Base-by-base conservation (phyloP, 1,284 basidiomycete species). In the Coniferiporia weirii region DNA sequence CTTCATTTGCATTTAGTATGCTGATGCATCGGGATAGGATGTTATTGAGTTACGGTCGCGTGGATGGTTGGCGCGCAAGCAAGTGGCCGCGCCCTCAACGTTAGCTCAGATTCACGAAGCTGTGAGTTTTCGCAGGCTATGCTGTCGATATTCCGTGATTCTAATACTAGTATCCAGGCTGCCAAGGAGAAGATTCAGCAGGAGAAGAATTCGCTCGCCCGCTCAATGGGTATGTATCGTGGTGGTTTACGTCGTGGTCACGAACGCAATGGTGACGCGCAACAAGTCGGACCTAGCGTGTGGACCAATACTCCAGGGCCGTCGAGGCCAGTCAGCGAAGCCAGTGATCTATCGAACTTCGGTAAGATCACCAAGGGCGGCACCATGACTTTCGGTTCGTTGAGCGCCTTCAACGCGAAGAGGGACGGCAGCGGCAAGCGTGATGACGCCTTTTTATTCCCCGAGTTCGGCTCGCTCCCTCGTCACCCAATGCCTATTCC, bases 231-330 rank as follows among this genome's bases (percentile, higher is more conserved):
- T 62, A 83, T 89, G 73, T 87, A 85, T 2, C 83, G 89, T 51
- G 85, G 90, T 51, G 92, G 93, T 46, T 97, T 95, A 59, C 84
- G 92, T 58, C 86, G 93, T 54, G 95, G 95, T n/a, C 86, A 83
- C 58, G 84, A 89, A 15, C 85, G 92, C 53, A 80, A 79, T 52
- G 80, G 83, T 27, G 70, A 72, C 5, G 27, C 27, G 5, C 62
- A 73, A 67, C 75, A 80, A 64, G 71, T 75, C 52, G 79, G 80
- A 44, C 78, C 85, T 52, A 93, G 97, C 64, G 94, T 95, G 43
- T 98, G 95, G 94, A 83, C 89, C 34, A 86, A 90, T n/a, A 84
- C 87, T 61, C 64, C 76, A 15, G 78, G 79, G 63, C 73, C 82
- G 55, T 74, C 84, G 62, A 79, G 83, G 36, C 83, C 84, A 53